Conservation (phyloP, 148 eudicot genomes). For the Simmondsia chinensis region DNA sequence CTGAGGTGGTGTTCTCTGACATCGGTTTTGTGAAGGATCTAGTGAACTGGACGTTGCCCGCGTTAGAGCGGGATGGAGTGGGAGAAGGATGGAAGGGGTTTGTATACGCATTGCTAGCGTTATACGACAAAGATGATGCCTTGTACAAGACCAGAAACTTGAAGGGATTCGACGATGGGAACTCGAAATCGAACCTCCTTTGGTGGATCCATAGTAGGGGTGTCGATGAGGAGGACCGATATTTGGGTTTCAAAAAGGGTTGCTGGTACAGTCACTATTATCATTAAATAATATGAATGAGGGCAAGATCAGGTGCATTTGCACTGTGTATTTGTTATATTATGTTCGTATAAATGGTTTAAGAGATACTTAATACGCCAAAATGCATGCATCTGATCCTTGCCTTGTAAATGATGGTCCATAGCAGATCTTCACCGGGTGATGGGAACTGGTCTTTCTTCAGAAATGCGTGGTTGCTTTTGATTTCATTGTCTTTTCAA, state of each 20-base stretch:
- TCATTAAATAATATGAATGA: conserved; percentile 11
- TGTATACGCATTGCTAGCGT: conserved; percentile 59
- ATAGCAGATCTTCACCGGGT: too few relatives aligned
- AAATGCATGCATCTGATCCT: too few relatives aligned
- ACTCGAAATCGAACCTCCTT: conserved; percentile 61
- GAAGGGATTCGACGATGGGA: conserved; percentile 72
- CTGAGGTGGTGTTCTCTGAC: conserved; percentile 65
- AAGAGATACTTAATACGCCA: too few relatives aligned
- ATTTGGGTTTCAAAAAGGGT: conserved; percentile 17
- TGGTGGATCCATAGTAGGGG: conserved; percentile 88
- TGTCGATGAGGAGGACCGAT: conserved; percentile 31
- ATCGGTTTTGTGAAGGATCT: conserved; percentile 42
- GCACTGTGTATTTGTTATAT: too few relatives aligned
- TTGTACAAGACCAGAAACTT: conserved; percentile 40
- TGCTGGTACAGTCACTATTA: conserved; percentile 53
- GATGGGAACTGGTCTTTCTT: too few relatives aligned
- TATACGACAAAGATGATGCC: conserved; percentile 53
- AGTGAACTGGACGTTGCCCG: conserved; percentile 64
- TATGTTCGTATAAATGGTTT: too few relatives aligned
- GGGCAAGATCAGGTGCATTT: too few relatives aligned
- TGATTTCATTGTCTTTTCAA: too few relatives aligned
- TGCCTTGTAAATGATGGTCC: too few relatives aligned
- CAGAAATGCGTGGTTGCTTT: too few relatives aligned
- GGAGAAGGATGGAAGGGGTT: conserved; percentile 96
- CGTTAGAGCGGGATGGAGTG: conserved; percentile 57